phyloP scores from a whole-genome alignment of 2,329 filamentous ascomycete species.

The Fusarium sulawesiense region DNA sequence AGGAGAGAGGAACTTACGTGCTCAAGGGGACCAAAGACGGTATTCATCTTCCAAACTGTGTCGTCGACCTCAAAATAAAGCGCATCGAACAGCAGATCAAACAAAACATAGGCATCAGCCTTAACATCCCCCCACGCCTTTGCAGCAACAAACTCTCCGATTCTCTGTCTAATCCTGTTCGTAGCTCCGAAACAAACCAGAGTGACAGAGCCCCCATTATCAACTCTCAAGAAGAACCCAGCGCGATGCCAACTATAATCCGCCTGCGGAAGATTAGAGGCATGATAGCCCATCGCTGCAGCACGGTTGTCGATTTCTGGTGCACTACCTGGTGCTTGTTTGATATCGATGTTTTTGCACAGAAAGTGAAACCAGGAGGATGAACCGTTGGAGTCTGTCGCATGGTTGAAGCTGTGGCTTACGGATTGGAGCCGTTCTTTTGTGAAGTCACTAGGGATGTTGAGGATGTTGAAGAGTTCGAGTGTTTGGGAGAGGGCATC shows the following conservation, averaged over 20 bases:
- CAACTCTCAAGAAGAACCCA: constrained; percentile 45
- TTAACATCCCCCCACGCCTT: constrained; percentile 43
- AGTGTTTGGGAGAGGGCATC: constrained; percentile 39
- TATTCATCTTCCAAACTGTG: constrained; percentile 48
- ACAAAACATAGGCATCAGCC: constrained; percentile 46
- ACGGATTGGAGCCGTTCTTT: constrained; percentile 48
- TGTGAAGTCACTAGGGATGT: constrained; percentile 49
- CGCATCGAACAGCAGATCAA: constrained; percentile 47
- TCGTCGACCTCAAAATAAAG: constrained; percentile 46
- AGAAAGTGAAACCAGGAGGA: constrained; percentile 52
- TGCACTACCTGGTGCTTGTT: constrained; percentile 20
- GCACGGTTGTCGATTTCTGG: constrained; percentile 46
- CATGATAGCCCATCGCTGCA: constrained; percentile 40
- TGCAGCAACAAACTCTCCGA: constrained; percentile 40
- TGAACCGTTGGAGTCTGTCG: constrained; percentile 41
- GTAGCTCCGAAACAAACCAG: constrained; percentile 46
- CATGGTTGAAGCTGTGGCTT: constrained; percentile 50
- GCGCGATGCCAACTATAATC: constrained; percentile 47
- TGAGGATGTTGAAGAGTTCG: constrained; percentile 47
- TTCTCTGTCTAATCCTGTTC: constrained; percentile 36
- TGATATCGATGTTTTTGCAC: constrained; percentile 49
- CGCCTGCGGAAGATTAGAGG: constrained; percentile 43
- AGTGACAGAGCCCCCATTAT: constrained; percentile 29
- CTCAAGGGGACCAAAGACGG: constrained; percentile 46
- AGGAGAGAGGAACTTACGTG: constrained; percentile 32